These are phyloP conservation scores for Trichoderma semiorbis DNA, from an alignment of 2,329 filamentous ascomycete genomes.

Conservation along the genomic window DNA sequence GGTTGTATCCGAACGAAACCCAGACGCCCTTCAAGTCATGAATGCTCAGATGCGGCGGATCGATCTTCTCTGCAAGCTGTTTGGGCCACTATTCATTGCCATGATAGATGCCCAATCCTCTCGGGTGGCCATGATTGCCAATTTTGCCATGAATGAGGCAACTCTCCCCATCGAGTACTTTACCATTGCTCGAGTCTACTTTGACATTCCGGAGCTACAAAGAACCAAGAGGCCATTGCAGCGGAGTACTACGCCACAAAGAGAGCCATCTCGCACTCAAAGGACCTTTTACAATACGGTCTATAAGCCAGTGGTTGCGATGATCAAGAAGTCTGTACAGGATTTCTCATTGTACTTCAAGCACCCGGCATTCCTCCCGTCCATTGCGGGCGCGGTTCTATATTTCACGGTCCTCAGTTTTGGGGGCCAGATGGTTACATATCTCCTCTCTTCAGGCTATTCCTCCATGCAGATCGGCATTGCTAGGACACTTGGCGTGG, in stretches of 20 bases:
- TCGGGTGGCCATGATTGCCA: constrained; percentile 44
- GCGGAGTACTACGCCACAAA: neutral
- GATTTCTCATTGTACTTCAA: constrained; percentile 42
- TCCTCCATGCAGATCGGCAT: constrained; percentile 50
- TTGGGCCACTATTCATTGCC: constrained; percentile 54
- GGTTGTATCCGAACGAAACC: constrained; percentile 24
- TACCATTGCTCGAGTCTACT: constrained; percentile 40
- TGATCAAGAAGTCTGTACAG: neutral
- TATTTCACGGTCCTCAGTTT: constrained; percentile 61
- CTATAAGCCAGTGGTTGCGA: neutral
- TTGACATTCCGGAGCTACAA: constrained; percentile 28
- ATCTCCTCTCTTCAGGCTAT: constrained; percentile 53
- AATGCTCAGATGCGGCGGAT: constrained; percentile 62
- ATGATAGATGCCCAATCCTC: constrained; percentile 49
- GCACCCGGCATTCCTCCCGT: constrained; percentile 58
- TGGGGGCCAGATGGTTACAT: constrained; percentile 62
- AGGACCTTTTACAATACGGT: neutral
- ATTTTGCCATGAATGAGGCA: constrained; percentile 46
- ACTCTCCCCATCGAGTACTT: constrained; percentile 52
- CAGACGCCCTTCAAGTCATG: constrained; percentile 31
- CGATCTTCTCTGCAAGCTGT: constrained; percentile 56
- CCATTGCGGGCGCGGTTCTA: constrained; percentile 55
- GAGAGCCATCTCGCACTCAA: neutral
- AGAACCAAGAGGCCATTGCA: constrained; percentile 20
- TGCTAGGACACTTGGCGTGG: constrained; percentile 49